A percentile compares a stretch with the other conserved stretches of the same genome.
phyloP scores from a whole-genome alignment of 176 grass and related monocot species.

The Luzula sylvatica region DNA sequence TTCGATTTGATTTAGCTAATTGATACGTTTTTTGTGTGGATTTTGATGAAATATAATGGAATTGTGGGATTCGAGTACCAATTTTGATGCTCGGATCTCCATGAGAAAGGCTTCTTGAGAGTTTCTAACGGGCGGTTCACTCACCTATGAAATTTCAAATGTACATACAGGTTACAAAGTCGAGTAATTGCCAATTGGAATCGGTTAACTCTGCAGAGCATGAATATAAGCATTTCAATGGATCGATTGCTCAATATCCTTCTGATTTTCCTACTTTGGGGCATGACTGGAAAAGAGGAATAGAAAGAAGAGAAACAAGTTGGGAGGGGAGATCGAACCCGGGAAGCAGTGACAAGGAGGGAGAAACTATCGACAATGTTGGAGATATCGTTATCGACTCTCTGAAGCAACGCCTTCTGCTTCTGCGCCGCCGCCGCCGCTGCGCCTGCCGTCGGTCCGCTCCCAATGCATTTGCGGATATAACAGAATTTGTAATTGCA shows the following conservation, averaged over 20 bases:
- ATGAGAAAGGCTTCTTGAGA: constrained; percentile 47
- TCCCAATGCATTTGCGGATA: too few species aligned
- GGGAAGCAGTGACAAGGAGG: constrained; percentile 49
- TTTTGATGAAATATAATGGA: too few species aligned
- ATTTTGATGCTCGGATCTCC: constrained; percentile 18
- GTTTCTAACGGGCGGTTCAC: constrained; percentile 72
- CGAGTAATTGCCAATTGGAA: too few species aligned
- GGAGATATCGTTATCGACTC: constrained; percentile 49
- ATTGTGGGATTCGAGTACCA: constrained; percentile 23
- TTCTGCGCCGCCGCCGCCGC: constrained; percentile 57
- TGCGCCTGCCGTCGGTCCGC: constrained; percentile 53
- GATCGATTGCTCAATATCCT: too few species aligned
- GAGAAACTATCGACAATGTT: constrained; percentile 74
- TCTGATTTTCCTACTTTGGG: too few species aligned
- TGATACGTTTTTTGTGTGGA: too few species aligned
- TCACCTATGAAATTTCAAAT: constrained; percentile 53
- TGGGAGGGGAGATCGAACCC: constrained; percentile 27
- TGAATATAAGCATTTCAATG: too few species aligned
- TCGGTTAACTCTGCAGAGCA: too few species aligned
- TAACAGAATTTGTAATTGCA: too few species aligned
- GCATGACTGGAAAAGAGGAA: neutral
- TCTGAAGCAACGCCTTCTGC: constrained; percentile 68
- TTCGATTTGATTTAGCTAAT: too few species aligned
- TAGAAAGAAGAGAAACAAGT: neutral
- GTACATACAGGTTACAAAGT: too few species aligned